Conservation (phyloP, 768 basidiomycete species). For the Leccinum boreale region DNA sequence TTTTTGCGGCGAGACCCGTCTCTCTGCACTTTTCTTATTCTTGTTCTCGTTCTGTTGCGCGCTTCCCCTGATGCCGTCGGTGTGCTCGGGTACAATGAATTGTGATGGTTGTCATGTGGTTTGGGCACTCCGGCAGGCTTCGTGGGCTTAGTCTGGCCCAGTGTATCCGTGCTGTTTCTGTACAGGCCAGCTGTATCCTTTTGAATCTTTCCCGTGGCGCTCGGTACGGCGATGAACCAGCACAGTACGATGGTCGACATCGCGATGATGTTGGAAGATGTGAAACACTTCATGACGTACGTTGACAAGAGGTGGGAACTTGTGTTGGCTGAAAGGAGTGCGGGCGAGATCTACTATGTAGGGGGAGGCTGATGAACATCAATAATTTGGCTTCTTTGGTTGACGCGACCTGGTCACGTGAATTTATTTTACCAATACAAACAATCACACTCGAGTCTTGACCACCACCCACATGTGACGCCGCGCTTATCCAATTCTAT, state of each 20-base stretch:
- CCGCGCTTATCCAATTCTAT: conserved; percentile 16
- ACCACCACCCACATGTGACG: too few species aligned
- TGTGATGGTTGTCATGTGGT: not conserved
- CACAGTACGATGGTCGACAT: conserved; percentile 9
- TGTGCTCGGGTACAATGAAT: conserved; percentile 2
- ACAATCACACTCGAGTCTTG: too few species aligned
- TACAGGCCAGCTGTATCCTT: not conserved
- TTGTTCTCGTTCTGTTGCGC: not conserved
- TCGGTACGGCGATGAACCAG: conserved; percentile 5
- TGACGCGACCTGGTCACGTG: conserved; percentile 21
- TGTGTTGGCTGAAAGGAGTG: conserved; percentile 17
- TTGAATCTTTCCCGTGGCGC: conserved; percentile 2
- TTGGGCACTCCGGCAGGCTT: not conserved
- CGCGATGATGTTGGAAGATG: conserved; percentile 8
- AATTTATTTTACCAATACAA: conserved; percentile 8
- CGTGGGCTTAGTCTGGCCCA: not conserved
- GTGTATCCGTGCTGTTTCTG: not conserved
- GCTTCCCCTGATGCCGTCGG: not conserved
- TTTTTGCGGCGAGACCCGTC: not conserved
- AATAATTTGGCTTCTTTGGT: not conserved
- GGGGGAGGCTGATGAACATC: not conserved
- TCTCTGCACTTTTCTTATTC: not conserved
- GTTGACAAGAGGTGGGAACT: not conserved
- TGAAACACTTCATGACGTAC: conserved; percentile 8
- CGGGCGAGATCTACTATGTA: not conserved